Evolutionary conservation across 2,329 filamentous ascomycete genomes (phyloP).

Genomic region (Phyllosticta citrichinensis): DNA sequence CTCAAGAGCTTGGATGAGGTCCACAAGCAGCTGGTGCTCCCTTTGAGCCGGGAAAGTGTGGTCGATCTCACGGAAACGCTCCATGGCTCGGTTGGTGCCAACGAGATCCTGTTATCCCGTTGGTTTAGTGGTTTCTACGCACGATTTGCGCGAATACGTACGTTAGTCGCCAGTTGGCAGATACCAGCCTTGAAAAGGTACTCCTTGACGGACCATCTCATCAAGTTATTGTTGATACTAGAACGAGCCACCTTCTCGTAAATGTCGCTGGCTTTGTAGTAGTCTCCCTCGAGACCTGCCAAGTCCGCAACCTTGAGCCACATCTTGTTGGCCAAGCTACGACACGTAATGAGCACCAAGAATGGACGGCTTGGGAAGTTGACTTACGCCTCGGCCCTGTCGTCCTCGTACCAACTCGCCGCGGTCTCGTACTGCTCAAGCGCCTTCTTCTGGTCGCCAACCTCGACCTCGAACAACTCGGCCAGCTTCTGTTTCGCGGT

Average conservation of each 20-base stretch:
- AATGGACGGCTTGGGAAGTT: neutral
- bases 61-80: constrained; percentile 60
- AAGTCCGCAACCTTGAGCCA: constrained; percentile 89
- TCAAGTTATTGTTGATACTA: constrained; percentile 79
- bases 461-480: constrained; percentile 73
- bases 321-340: constrained; percentile 80
- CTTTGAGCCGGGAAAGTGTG: constrained; percentile 60
- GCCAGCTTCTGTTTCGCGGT: constrained; percentile 77
- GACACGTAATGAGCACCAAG: neutral
- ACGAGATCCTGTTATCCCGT: constrained; percentile 53
- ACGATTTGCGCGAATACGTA: constrained; percentile 14
- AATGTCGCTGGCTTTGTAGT: constrained; percentile 54
- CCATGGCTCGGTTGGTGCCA: constrained; percentile 66
- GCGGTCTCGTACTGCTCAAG: constrained; percentile 71
- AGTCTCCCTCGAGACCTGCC: constrained; percentile 70
- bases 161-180: constrained; percentile 65
- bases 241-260: constrained; percentile 76
- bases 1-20: constrained; percentile 67
- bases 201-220: constrained; percentile 91
- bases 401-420: constrained; percentile 74
- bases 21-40: constrained; percentile 71
- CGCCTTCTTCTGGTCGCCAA: constrained; percentile 64
- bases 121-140: neutral
- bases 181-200: constrained; percentile 92
- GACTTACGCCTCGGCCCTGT: constrained; percentile 71